Conservation (phyloP, 352 stramenopile species). For the Hyaloperonospora arabidopsidis region DNA sequence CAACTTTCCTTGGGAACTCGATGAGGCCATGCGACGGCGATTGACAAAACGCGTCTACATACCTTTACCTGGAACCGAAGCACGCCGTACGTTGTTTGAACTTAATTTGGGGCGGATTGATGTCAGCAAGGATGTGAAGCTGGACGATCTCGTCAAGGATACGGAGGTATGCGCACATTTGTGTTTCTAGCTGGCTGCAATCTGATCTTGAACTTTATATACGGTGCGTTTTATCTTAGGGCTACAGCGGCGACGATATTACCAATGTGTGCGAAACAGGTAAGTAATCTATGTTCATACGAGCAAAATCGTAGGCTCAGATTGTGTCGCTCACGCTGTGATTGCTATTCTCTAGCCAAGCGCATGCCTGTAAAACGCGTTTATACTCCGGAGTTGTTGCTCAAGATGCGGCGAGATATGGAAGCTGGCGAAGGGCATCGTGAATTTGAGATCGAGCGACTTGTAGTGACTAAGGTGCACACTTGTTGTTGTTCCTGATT, state of each 20-base stretch:
- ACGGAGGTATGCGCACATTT: constrained; percentile 41
- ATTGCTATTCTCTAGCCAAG: constrained; percentile 37
- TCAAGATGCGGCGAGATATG: constrained; percentile 43
- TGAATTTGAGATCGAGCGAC: constrained; percentile 45
- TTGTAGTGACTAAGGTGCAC: constrained; percentile 56
- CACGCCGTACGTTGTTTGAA: constrained; percentile 62
- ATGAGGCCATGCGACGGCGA: constrained; percentile 91
- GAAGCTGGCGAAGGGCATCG: constrained; percentile 29
- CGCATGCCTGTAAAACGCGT: constrained; percentile 75
- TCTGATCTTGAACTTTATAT: neutral
- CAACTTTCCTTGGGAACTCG: constrained; percentile 95
- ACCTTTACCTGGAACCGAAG: constrained; percentile 43
- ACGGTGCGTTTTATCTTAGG: constrained; percentile 14
- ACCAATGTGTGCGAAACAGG: constrained; percentile 51
- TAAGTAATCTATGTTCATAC: constrained; percentile 3
- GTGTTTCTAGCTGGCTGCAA: neutral
- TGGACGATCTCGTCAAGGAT: constrained; percentile 54
- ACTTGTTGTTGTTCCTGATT: neutral
- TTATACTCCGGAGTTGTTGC: constrained; percentile 62
- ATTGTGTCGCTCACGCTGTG: neutral
- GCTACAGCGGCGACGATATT: constrained; percentile 54
- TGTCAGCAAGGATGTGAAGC: constrained; percentile 66
- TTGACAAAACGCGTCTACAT: constrained; percentile 95
- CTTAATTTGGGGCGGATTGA: constrained; percentile 76
- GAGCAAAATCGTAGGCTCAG: neutral